These are phyloP conservation scores for Mrakia gelida DNA, from an alignment of 768 basidiomycete genomes.

Conservation along the genomic window DNA sequence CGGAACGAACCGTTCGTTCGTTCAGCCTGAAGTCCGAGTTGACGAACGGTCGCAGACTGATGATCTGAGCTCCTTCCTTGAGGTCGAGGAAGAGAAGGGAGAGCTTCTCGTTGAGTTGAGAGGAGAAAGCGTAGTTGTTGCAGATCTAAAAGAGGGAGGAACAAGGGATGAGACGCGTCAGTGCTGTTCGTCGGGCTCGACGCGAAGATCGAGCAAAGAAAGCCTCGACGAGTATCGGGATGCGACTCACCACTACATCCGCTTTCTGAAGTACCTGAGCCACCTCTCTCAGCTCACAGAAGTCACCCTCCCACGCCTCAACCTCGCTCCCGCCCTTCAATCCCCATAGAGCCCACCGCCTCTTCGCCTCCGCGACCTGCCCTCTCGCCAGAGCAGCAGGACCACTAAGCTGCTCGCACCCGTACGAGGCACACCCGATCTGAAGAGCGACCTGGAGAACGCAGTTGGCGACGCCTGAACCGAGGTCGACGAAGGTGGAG, in stretches of 20 bases:
- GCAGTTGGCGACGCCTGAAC: slow-evolving; percentile 81
- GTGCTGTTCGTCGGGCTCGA: neutral
- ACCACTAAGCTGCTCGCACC: slow-evolving; percentile 70
- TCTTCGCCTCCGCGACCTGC: slow-evolving; percentile 68
- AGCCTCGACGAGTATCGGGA: slow-evolving; percentile 38
- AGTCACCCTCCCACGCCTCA: slow-evolving; percentile 78
- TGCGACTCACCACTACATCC: slow-evolving; percentile 70
- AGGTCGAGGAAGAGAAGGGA: slow-evolving; percentile 87
- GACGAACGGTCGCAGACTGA: slow-evolving; percentile 80
- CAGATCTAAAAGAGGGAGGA: slow-evolving; percentile 22
- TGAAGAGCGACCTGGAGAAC: slow-evolving; percentile 75
- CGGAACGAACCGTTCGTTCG: slow-evolving; percentile 65
- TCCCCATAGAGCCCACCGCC: slow-evolving; percentile 88
- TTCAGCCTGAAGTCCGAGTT: slow-evolving; percentile 67
- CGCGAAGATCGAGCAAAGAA: too few species aligned
- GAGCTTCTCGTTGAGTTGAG: slow-evolving; percentile 70
- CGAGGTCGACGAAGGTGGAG: slow-evolving; percentile 75
- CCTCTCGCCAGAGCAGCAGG: slow-evolving; percentile 74
- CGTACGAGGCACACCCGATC: slow-evolving; percentile 68
- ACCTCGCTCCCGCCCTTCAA: slow-evolving; percentile 59
- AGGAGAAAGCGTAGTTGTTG: slow-evolving; percentile 48
- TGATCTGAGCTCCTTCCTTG: slow-evolving; percentile 84
- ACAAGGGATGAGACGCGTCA: neutral
- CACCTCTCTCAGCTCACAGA: slow-evolving; percentile 65
- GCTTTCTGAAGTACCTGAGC: slow-evolving; percentile 69